Conservation (phyloP, 805 yeast genomes). For the Saccharomycopsis selenospora region DNA sequence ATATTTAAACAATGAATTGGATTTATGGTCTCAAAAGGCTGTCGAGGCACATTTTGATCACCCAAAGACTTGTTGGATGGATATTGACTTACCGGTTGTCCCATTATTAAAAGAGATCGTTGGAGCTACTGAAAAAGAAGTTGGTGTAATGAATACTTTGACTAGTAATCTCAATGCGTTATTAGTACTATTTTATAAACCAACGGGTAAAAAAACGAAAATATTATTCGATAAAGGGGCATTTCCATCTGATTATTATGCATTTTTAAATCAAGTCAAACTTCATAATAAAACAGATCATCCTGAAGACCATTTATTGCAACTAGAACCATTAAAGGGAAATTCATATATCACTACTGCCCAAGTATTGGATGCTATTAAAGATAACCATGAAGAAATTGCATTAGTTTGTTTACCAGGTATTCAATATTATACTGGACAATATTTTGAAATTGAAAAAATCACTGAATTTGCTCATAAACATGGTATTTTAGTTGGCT, state of each 20-base stretch:
- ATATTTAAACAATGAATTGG: slow-evolving; percentile 58
- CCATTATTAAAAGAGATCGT: slow-evolving; percentile 66
- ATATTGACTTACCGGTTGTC: slow-evolving; percentile 70
- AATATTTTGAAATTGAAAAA: slow-evolving; percentile 63
- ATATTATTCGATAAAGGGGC: slow-evolving; percentile 81
- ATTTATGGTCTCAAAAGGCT: slow-evolving; percentile 76
- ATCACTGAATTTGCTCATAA: slow-evolving; percentile 60
- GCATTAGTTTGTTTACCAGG: slow-evolving; percentile 81
- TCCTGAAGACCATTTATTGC: slow-evolving; percentile 50
- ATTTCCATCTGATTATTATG: slow-evolving; percentile 89
- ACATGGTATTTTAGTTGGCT: slow-evolving; percentile 58
- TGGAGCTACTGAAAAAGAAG: slow-evolving; percentile 71
- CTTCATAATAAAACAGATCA: slow-evolving; percentile 36
- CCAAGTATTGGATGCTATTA: slow-evolving; percentile 52
- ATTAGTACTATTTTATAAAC: slow-evolving; percentile 67
- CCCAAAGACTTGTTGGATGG: slow-evolving; percentile 71
- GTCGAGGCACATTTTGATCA: slow-evolving; percentile 83
- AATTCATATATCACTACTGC: slow-evolving; percentile 53
- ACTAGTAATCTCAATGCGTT: slow-evolving; percentile 77
- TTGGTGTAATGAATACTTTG: slow-evolving; percentile 80
- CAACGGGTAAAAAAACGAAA: slow-evolving; percentile 50
- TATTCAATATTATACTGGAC: slow-evolving; percentile 89
- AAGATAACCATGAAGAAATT: slow-evolving; percentile 48
- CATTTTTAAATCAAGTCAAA: slow-evolving; percentile 65
- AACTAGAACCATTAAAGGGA: slow-evolving; percentile 52